Percentiles rank a stretch among this genome's conserved stretches.
These are phyloP conservation scores for Hymenoscyphus scutula DNA, from an alignment of 2,329 filamentous ascomycete species.

Conservation along the genomic window DNA sequence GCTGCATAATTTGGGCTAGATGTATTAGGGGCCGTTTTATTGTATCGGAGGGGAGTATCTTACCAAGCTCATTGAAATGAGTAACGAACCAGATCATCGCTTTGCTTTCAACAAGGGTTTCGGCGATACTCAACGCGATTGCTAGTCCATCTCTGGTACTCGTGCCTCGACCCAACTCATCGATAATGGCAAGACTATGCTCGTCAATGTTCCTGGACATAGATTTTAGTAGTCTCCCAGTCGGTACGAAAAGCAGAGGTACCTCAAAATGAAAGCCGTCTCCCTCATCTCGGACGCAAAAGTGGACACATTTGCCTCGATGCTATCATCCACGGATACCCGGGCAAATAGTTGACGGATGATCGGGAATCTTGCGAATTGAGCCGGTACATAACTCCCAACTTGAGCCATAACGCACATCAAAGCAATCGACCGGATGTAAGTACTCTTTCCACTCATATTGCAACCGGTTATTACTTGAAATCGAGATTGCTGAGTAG, in stretches of 20 bases:
- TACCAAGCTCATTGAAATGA: constrained; percentile 77
- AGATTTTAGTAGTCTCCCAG: not conserved
- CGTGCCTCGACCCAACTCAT: constrained; percentile 89
- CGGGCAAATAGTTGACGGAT: constrained; percentile 83
- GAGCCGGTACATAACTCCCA: constrained; percentile 83
- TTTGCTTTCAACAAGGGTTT: constrained; percentile 76
- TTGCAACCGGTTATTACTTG: constrained; percentile 96
- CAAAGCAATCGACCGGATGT: constrained; percentile 81
- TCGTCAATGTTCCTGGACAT: constrained; percentile 65
- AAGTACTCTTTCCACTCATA: constrained; percentile 97
- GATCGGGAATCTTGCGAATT: constrained; percentile 78
- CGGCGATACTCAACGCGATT: constrained; percentile 86
- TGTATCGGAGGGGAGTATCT: no score
- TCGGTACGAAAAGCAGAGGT: constrained; percentile 1
- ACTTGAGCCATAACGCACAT: constrained; percentile 93
- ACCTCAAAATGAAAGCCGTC: constrained; percentile 84
- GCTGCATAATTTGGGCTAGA: constrained; percentile 67
- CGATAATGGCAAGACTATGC: constrained; percentile 77
- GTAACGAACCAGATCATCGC: constrained; percentile 91
- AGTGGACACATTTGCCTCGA: constrained; percentile 88
- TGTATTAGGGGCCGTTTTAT: constrained; percentile 12
- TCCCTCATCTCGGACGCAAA: constrained; percentile 96
- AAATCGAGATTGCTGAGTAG: constrained; percentile 75
- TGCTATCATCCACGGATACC: constrained; percentile 80
- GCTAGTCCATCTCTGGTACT: constrained; percentile 84